Base-by-base conservation (phyloP, 176 grass and related monocot genomes). In the Ensete ventricosum region DNA sequence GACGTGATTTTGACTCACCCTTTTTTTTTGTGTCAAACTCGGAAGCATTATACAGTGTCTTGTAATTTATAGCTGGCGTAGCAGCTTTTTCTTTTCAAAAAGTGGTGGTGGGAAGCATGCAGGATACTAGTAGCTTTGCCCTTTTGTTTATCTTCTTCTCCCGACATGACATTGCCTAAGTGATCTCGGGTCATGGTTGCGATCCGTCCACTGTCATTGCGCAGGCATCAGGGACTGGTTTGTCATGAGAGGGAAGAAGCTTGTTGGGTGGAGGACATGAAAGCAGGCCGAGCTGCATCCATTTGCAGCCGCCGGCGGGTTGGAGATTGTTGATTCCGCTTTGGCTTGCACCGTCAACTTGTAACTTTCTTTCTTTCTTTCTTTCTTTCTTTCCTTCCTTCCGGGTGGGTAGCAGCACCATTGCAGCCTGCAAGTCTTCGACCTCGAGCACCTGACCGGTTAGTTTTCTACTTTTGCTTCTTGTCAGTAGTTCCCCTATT, bases 61-160 rank as follows among this genome's bases (percentile, higher is more conserved):
- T 73, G 86, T 83, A 78, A 85, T 81, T 53, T 34, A 73, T 73
- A 71, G 16, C 76, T 54, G 53, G 22, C 52, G 24, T 34, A 17
- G 63, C 76, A 78, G 76, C 64, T 78, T 78, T n/a, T 78, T 68
- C 22, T 68, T 85, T 81, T 75, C 64, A 0, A 81, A 43, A 53
- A 53, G 53, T 20, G 73, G 14, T 50, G 52, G 72, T 67, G 50
- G 74, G 74, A 73, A 76, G 77, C 77, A 85, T 68, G 67, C 48
- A 78, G 74, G 80, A 80, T 78, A 76, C 74, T 75, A 76, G 72
- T 75, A 64, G 17, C 57, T 60, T 29, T 72, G 27, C 27, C 22
- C 55, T 76, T 25, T 25, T 76, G 23, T 64, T 50, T 76, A 52
- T 5, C 52, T 73, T 50, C 55, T 67, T 55, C 66, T 78, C 19